These are phyloP conservation scores for Termitomyces sp. DNA, from an alignment of 768 basidiomycete genomes.

Conservation along the genomic window DNA sequence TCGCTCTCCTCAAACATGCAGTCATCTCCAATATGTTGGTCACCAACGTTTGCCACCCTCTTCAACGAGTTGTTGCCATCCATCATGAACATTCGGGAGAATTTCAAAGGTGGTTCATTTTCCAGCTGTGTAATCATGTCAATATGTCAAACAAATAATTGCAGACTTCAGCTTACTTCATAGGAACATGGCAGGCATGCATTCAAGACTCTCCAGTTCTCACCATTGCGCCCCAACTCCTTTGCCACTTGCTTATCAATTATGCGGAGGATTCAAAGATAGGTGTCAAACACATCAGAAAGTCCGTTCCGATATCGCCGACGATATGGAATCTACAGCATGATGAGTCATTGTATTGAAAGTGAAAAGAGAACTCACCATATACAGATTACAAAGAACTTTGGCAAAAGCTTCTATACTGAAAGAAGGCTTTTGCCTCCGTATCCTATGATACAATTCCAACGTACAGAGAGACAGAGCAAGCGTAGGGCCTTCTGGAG, in stretches of 20 bases:
- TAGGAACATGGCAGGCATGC: background rate
- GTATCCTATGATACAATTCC: too few species aligned
- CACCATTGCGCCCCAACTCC: background rate
- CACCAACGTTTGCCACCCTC: constrained; percentile 17
- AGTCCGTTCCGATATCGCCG: background rate
- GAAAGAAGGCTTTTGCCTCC: too few species aligned
- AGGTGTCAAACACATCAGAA: background rate
- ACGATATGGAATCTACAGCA: background rate
- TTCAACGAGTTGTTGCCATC: constrained; percentile 29
- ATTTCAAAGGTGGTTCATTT: constrained; percentile 24
- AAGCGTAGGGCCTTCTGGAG: too few species aligned
- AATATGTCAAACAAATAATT: too few species aligned
- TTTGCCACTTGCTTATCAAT: background rate
- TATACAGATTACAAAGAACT: background rate
- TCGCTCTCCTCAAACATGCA: background rate
- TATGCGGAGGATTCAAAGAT: background rate
- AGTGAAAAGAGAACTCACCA: background rate
- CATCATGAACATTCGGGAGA: constrained; percentile 16
- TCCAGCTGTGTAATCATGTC: too few species aligned
- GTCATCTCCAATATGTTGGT: constrained; percentile 14
- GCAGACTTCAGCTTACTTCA: background rate
- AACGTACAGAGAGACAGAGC: too few species aligned
- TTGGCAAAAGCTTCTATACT: too few species aligned
- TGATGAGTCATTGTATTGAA: background rate
- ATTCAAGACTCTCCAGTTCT: background rate